Evolutionary conservation across 2,329 filamentous ascomycete genomes (phyloP).

Genomic region (Hymenoscyphus scutula): DNA sequence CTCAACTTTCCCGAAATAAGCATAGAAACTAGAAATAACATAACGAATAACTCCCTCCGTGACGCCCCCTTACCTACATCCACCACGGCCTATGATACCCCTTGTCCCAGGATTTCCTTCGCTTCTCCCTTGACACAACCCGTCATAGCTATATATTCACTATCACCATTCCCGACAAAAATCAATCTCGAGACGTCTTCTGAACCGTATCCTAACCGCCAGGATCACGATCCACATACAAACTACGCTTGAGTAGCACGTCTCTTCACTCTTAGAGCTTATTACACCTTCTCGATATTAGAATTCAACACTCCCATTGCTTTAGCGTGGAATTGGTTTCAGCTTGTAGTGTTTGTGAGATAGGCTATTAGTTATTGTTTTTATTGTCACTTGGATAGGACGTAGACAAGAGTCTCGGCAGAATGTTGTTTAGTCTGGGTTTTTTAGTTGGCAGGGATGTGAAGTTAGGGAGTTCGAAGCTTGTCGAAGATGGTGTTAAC

Average conservation of each 20-base stretch:
- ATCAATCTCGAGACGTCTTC: too few relatives aligned
- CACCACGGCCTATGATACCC: background rate
- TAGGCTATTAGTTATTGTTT: background rate
- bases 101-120: background rate
- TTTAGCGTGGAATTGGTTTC: background rate
- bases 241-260: background rate
- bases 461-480: background rate
- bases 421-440: background rate
- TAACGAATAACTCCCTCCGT: background rate
- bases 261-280: background rate
- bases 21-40: too few relatives aligned
- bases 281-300: background rate
- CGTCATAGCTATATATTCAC: too few relatives aligned
- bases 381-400: background rate
- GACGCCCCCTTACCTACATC: background rate
- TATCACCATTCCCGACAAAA: too few relatives aligned
- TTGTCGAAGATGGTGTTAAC: too few relatives aligned
- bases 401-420: background rate
- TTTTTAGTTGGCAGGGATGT: background rate
- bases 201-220: too few relatives aligned
- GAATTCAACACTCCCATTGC: background rate
- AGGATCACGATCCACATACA: background rate
- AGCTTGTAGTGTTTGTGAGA: background rate
- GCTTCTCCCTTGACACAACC: background rate
- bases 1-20: too few relatives aligned